Evolutionary conservation across 2,329 filamentous ascomycete species (phyloP), one percentile per base, ranked within the genome.

Genomic region (Cladosporium sp.): DNA sequence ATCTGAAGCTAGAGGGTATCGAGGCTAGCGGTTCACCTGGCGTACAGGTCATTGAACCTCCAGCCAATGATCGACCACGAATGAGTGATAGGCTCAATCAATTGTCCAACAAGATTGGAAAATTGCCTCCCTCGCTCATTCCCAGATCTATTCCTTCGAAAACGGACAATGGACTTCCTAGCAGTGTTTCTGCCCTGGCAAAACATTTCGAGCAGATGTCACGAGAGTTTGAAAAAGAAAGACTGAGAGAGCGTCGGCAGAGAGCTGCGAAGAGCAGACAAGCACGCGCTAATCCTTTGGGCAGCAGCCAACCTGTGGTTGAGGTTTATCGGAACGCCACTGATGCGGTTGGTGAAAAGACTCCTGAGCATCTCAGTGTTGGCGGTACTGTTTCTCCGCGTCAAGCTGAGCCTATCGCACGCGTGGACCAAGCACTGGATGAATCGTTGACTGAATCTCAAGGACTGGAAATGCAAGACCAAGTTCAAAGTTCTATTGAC

Each of bases 191-290:
- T 8, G 92, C 88, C n/a, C 80, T 99, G 51, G 91, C 94, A 17
- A 90, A 90, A 66, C 94, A 97, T 72, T 97, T 99, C 70, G 95
- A 99, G 73, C 92, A 97, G 72, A 81, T 99, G 59, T 97, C 92
- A 66, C 88, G 92, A 22, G 95, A 99, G 70, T 99, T 99, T 65
- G 92, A 97, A 70, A 96, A 93, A 67, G 93, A 99, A 74, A 85
- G 94, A 45, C 84, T 95, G 65, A 88, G 89, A 51, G 93, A 97
- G 72, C 85, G 90, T 64, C 88, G 88, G 67, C 88, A 92, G 71
- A 81, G 90, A 60, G 89, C 90, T 25, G 89, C 90, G 47, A 91
- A 87, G 69, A 86, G 88, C 70, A 82, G 84, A 43, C 84, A 85
- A 71, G 90, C 90, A 14, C 84, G 92, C 62, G 90, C 91, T 0